Evolutionary conservation across 495 filamentous ascomycete species (phyloP).

Genomic region (Stereocaulon alpinum): DNA sequence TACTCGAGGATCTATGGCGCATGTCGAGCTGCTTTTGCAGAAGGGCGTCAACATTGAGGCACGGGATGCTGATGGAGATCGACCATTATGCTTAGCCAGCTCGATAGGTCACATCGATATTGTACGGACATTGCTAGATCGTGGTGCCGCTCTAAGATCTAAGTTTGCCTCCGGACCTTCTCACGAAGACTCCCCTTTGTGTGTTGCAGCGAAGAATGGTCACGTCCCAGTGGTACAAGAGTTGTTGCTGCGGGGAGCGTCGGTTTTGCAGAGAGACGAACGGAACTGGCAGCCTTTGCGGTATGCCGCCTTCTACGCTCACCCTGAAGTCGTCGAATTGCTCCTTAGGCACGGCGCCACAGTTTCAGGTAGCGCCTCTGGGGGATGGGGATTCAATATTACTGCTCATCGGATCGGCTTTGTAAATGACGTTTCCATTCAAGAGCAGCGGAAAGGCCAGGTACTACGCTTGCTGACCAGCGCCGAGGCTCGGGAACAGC

Average conservation of each 20-base stretch:
- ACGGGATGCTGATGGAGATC: conserved; percentile 31
- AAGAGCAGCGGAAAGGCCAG: conserved; percentile 8
- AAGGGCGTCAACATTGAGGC: conserved; percentile 32
- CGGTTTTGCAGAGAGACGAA: conserved; percentile 33
- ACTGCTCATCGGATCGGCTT: conserved; percentile 13
- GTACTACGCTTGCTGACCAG: conserved; percentile 5
- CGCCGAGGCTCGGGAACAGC: conserved; percentile 10
- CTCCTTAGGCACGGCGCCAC: conserved; percentile 11
- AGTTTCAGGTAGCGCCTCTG: conserved; percentile 5
- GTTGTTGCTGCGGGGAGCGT: conserved; percentile 31
- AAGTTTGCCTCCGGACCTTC: conserved; percentile 23
- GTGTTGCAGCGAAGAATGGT: conserved; percentile 34
- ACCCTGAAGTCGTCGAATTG: conserved; percentile 9
- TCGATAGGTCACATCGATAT: conserved; percentile 30
- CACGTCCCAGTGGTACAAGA: conserved; percentile 31
- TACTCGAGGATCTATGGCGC: conserved; percentile 23
- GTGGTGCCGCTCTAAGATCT: conserved; percentile 29
- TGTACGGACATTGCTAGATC: conserved; percentile 31
- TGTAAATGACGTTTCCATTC: conserved; percentile 4
- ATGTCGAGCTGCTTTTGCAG: conserved; percentile 32
- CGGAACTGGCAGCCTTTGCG: conserved; percentile 27
- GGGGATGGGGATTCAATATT: conserved; percentile 14
- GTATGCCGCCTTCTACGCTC: conserved; percentile 9
- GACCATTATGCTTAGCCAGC: conserved; percentile 32
- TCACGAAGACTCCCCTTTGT: conserved; percentile 35